These are phyloP conservation scores for Coemansia sp. DNA, from an alignment of 192 early-diverging fungal species.

Conservation along the genomic window DNA sequence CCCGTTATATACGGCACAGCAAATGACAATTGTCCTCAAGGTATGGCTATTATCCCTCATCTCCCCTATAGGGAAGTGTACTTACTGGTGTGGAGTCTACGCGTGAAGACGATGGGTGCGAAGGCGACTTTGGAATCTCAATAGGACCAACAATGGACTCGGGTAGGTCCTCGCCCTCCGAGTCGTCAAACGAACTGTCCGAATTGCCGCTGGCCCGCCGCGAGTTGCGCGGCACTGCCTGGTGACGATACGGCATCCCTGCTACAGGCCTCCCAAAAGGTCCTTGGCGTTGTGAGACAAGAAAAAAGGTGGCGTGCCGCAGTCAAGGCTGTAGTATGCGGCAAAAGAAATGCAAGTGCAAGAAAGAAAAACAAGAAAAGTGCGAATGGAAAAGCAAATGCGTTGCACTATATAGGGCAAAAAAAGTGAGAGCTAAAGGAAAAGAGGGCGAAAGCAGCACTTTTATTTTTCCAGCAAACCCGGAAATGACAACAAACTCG, in stretches of 20 bases:
- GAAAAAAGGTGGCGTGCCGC: not conserved
- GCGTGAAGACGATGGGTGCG: slow-evolving; percentile 38
- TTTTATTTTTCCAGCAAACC: not conserved
- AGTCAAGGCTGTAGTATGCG: not conserved
- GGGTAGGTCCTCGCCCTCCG: slow-evolving; percentile 52
- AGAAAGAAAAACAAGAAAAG: not conserved
- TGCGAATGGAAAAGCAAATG: not conserved
- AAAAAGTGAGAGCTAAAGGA: not conserved
- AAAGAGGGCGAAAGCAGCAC: not conserved
- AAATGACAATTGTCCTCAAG: not conserved
- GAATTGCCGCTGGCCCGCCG: slow-evolving; percentile 40
- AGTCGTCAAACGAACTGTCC: slow-evolving; percentile 41
- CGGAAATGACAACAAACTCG: not conserved
- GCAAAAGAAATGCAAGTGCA: not conserved
- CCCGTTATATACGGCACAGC: not conserved
- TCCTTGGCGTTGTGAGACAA: not conserved
- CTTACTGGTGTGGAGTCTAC: slow-evolving; percentile 54
- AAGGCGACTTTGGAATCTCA: slow-evolving; percentile 52
- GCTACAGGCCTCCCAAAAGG: not conserved
- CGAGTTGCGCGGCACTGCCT: slow-evolving; percentile 21
- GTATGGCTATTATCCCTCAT: not conserved
- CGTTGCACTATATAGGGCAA: not conserved
- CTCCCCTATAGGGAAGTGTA: not conserved
- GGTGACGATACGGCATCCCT: slow-evolving; percentile 39
- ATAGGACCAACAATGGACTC: slow-evolving; percentile 48